Evolutionary conservation across 2,329 filamentous ascomycete genomes (phyloP), one percentile per base, ranked within the genome.

Genomic region (Ophiosphaerella korrae): DNA sequence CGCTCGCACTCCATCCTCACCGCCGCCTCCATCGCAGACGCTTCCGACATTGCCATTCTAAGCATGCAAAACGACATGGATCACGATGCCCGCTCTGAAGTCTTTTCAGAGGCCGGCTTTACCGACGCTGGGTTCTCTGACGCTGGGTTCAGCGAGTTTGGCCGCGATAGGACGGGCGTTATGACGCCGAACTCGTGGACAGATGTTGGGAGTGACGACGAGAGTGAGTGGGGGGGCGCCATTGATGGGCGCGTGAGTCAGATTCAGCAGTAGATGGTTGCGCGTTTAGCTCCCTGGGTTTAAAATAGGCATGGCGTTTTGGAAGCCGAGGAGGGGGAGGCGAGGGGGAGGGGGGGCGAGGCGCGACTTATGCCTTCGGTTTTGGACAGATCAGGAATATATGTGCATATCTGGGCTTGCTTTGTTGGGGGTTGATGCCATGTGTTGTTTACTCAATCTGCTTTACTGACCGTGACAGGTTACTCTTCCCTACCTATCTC

Each of bases 131-230:
- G 56, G 2, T 68, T 71, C 55, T 68, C 63, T 0, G 70, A 73
- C 29, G 61, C 57, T 1, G 66, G 68, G 0, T 72, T 71, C 50
- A 70, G 68, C 35, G 72, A 73, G 41, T 52, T 66, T 5, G 58
- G 59, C 12, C 42, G 58, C 12, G 58, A 63, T 16, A 40, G 56
- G n/a, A 48, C 63, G 0, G 73, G 73, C 13, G 59, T 68, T 13
- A 66, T 69, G 64, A 75, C 74, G 6, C 74, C 74, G 8, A 66
- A 55, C 12, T 70, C 65, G 21, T 76, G 74, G 74, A 73, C 71
- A 34, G 73, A 76, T 48, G 67, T 76, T 8, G 74, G 71, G 2
- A 74, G 71, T 49, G 73, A 75, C 40, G 66, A 68, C 37, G 72
- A 70, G 50, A 75, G 73, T 33, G 73, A 75, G 43, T 72, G 64